Evolutionary conservation across 73 alveolate species (phyloP), one percentile per base, ranked within the genome.

Genomic region (Paramecium octaurelia): DNA sequence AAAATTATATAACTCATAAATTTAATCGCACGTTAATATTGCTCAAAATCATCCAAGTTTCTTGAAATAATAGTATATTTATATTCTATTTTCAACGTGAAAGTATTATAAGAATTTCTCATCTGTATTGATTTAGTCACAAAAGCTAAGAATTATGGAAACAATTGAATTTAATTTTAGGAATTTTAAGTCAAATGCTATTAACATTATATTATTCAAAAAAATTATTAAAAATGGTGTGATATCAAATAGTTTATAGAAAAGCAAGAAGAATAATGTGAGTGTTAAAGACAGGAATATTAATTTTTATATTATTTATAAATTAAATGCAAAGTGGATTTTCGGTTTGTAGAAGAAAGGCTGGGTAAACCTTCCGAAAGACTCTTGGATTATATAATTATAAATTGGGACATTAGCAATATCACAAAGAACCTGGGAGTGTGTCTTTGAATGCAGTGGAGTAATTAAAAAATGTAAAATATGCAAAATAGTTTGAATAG

Each of bases 351-450:
- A 57, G 93, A 60, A 58, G 86, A 58, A 43, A 64, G 36, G 36
- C 60, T 36, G 59, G 86, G 5, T 64, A 87, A 27, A 40, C 93
- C 2, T 87, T 60, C 58, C 27, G 93, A 35, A 87, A 87, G 73
- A 87, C 88, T 36, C 73, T 87, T 27, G 93, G 93, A 64, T 40
- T 87, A 12, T 87, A 87, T 77, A 87, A 77, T 31, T 87, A 60
- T 87, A 60, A 77, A 35, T 59, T 87, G 46, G 86, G 86, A 43
- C 93, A 87, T 43, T 29, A 57, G 29, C 42, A 87, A 87, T 87
- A 87, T 87, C 93, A 87, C 38, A 40, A 64, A 38, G 44, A 60
- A 23, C 93, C 93, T 87, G 93, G 93, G 11, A 27, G 70, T 73
- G 69, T 87, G 11, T 59, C 70, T 36, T 58, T 87, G 43, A 71